Conservation (phyloP, 352 stramenopile species). For the Thalassiosira hispida region DNA sequence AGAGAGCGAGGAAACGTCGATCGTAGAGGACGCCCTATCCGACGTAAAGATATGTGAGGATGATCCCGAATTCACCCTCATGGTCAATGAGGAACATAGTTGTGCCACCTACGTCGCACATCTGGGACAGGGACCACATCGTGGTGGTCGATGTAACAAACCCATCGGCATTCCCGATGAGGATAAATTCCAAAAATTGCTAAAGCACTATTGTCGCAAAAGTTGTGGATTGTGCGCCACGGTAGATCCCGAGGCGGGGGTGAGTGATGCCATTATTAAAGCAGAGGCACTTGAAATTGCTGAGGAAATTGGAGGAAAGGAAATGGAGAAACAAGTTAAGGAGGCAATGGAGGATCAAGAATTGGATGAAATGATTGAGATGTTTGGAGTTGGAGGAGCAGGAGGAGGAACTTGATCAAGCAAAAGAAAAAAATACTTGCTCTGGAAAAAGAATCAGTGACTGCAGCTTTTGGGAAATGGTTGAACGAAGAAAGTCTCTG, state of each 20-base stretch:
- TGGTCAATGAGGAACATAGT: background rate
- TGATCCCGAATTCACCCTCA: background rate
- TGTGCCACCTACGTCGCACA: background rate
- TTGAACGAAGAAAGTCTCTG: too few species aligned
- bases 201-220: conserved; percentile 16
- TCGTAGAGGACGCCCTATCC: background rate
- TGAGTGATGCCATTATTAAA: background rate
- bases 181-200: background rate
- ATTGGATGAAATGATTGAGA: background rate
- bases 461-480: too few species aligned
- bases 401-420: background rate
- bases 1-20: conserved; percentile 17
- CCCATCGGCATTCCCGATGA: conserved; percentile 2
- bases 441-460: too few species aligned
- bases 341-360: background rate
- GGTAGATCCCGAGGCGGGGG: conserved; percentile 8
- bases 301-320: conserved; percentile 1
- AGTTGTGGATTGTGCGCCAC: conserved; percentile 17
- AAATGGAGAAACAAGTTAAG: conserved; percentile 1
- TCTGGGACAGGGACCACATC: background rate
- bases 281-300: background rate
- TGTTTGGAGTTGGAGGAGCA: background rate
- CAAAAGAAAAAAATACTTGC: background rate
- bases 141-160: background rate
- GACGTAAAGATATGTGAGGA: background rate